Evolutionary conservation across 345 rosid species (phyloP).

Genomic region (Salix udensis): DNA sequence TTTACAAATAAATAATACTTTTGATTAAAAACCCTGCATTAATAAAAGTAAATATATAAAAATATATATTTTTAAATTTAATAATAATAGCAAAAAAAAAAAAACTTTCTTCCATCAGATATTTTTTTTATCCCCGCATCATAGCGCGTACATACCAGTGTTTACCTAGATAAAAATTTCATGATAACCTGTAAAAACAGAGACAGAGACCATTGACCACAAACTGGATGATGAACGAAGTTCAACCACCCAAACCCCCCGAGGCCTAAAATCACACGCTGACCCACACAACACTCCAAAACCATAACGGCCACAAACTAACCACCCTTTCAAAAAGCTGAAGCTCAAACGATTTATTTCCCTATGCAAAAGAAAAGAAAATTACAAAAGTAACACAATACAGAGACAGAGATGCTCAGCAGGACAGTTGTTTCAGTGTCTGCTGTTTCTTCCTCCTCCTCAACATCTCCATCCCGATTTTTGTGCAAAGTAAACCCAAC

Average conservation of each 20-base stretch:
- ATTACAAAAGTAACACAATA: background rate
- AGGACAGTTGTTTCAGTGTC: conserved; percentile 31
- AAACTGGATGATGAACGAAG: conserved; percentile 11
- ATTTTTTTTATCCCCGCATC: too few relatives aligned
- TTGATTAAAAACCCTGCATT: too few relatives aligned
- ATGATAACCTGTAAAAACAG: background rate
- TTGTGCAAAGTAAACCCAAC: conserved; percentile 14
- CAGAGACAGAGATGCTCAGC: conserved; percentile 36
- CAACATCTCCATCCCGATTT: conserved; percentile 26
- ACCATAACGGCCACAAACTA: conserved; percentile 29
- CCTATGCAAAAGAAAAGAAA: background rate
- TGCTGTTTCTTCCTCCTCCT: conserved; percentile 13
- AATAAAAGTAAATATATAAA: too few relatives aligned
- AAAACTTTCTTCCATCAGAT: too few relatives aligned
- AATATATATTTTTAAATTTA: too few relatives aligned
- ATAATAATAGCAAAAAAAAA: too few relatives aligned
- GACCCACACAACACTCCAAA: background rate
- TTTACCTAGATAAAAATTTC: background rate
- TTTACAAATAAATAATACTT: too few relatives aligned
- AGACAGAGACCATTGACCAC: background rate
- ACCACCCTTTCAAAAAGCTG: background rate
- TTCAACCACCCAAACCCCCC: conserved; percentile 16
- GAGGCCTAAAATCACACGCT: background rate
- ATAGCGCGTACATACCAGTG: too few relatives aligned
- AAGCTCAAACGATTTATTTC: background rate